A percentile compares a stretch with the other conserved stretches of the same genome.
phyloP scores from a whole-genome alignment of 148 eudicot species.

The Dianthus caryophyllus region DNA sequence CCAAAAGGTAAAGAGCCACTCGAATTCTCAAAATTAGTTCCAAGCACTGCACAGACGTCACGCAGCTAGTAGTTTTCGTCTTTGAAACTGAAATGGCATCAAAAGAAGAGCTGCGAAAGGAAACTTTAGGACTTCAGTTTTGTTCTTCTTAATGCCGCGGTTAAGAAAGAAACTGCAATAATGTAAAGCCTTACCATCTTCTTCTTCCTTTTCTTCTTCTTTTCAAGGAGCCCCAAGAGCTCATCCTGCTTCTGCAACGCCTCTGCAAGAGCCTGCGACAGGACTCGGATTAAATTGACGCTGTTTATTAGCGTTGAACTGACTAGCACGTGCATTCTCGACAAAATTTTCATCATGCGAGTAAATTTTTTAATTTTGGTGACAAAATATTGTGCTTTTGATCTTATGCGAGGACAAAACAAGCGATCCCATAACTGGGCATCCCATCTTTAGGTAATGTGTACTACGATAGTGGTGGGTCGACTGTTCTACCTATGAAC shows the following conservation, averaged over 20 bases:
- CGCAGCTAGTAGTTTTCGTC: conserved; percentile 24
- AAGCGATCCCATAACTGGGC: no score
- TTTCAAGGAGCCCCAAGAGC: conserved; percentile 59
- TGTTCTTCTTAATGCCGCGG: not conserved
- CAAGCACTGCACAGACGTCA: conserved; percentile 13
- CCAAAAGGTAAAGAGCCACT: not conserved
- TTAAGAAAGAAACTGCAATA: not conserved
- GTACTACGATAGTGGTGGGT: no score
- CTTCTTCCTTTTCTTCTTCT: conserved; percentile 80
- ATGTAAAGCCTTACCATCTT: conserved; percentile 39
- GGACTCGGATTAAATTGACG: not conserved
- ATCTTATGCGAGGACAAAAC: no score
- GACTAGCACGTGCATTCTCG: not conserved
- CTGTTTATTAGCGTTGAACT: not conserved
- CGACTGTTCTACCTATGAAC: no score
- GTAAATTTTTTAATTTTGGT: no score
- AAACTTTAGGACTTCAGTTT: not conserved
- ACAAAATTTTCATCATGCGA: no score
- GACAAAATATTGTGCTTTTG: no score
- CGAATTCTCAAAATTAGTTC: not conserved
- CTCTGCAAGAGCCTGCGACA: conserved; percentile 70
- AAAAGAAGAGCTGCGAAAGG: conserved; percentile 34
- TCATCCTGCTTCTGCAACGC: conserved; percentile 52
- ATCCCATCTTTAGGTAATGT: no score
- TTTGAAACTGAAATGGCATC: conserved; percentile 8